Evolutionary conservation across 2,329 filamentous ascomycete genomes (phyloP).

Genomic region (Chalaropsis thielavioides): DNA sequence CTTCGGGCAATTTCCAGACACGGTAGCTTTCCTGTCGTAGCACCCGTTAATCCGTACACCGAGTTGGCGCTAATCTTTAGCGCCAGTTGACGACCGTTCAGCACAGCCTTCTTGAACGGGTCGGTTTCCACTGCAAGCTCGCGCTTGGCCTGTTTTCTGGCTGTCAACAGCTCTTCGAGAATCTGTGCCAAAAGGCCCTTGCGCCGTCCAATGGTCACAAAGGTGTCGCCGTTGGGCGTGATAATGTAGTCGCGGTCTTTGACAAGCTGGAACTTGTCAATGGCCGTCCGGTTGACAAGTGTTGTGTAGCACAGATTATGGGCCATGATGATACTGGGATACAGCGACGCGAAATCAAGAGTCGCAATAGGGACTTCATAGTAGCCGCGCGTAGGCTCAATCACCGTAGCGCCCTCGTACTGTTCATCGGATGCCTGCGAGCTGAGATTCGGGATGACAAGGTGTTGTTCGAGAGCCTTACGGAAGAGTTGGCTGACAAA

Average conservation of each 20-base stretch:
- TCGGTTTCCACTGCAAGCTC: constrained; percentile 82
- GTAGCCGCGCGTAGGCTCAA: constrained; percentile 84
- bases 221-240: constrained; percentile 87
- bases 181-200: constrained; percentile 92
- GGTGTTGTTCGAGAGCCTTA: constrained; percentile 80
- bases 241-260: constrained; percentile 94
- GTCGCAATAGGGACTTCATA: constrained; percentile 93
- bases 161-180: constrained; percentile 80
- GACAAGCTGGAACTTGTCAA: constrained; percentile 61
- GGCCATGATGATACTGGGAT: constrained; percentile 96
- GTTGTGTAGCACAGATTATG: constrained; percentile 98
- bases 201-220: constrained; percentile 73
- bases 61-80: constrained; percentile 95
- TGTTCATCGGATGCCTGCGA: constrained; percentile 64
- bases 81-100: constrained; percentile 93
- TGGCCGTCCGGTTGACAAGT: constrained; percentile 57
- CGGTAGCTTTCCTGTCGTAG: constrained; percentile 86
- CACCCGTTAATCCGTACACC: constrained; percentile 93
- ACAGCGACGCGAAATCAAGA: constrained; percentile 95
- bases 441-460: constrained; percentile 80
- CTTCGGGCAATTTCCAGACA: constrained; percentile 92
- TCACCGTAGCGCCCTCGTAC: constrained; percentile 95
- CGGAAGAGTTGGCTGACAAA: constrained; percentile 96
- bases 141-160: constrained; percentile 86
- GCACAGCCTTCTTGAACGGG: constrained; percentile 90